Percentiles rank a stretch among this genome's conserved stretches.
These are phyloP conservation scores for Calvatia gigantea DNA, from an alignment of 768 basidiomycete genomes.

Conservation along the genomic window DNA sequence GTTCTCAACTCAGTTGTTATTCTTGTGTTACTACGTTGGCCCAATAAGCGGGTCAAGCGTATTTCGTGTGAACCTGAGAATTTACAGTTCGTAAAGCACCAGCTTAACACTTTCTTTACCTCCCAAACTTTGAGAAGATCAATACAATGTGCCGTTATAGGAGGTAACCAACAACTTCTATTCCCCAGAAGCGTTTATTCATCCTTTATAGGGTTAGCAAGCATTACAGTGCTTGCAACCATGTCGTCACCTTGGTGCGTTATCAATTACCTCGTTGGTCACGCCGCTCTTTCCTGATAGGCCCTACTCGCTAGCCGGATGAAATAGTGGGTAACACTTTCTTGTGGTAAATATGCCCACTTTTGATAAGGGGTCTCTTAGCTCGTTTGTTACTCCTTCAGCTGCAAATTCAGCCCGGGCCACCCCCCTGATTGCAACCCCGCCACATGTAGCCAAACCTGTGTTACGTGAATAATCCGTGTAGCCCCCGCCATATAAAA, in stretches of 20 bases:
- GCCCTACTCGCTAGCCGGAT: not conserved
- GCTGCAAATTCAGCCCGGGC: conserved; percentile 11
- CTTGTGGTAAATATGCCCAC: not conserved
- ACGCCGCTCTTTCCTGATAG: not conserved
- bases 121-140: not conserved
- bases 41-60: too few species aligned
- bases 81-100: too few species aligned
- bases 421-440: conserved; percentile 6
- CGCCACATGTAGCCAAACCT: conserved; percentile 5
- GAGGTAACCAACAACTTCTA: not conserved
- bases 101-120: not conserved
- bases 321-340: not conserved
- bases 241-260: conserved; percentile 1
- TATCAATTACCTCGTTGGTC: not conserved
- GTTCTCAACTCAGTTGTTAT: too few species aligned
- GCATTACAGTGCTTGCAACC: not conserved
- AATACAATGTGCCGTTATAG: conserved; percentile 8
- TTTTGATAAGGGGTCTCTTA: not conserved
- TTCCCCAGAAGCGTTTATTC: too few species aligned
- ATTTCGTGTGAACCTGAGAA: too few species aligned
- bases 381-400: conserved; percentile 7
- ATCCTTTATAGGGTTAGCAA: not conserved
- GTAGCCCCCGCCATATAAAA: not conserved
- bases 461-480: conserved; percentile 1
- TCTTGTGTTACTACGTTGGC: too few species aligned